Base-by-base conservation (phyloP, 1,284 basidiomycete genomes). In the Polyporus tsugae region DNA sequence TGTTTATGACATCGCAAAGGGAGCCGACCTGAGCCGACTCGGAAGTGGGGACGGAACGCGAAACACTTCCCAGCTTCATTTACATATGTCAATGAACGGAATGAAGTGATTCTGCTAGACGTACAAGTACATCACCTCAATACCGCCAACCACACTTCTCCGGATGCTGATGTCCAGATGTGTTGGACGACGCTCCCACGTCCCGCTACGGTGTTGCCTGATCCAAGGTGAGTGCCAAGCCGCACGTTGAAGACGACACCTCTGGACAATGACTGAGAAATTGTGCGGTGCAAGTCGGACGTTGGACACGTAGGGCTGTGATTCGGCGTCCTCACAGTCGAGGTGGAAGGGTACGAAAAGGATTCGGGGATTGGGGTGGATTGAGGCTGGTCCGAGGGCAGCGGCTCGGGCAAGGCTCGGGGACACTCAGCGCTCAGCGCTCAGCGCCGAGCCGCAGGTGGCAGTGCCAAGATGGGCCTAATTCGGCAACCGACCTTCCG, bases 81-180 rank as follows among this genome's bases (percentile, higher is more conserved):
- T 55, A n/a, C n/a, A n/a, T 55, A 55, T 55, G 13, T 55, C 33
- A 55, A 55, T 55, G 17, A 55, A 55, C 29, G 52, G 52, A 29
- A 35, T 11, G 52, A 55, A 25, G 52, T 19, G 15, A 52, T 29
- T 25, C 13, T 25, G 22, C 22, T 13, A 25, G 46, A 55, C 33
- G 52, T 33, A 55, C 52, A 19, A 19, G 6, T 6, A 10, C 52
- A 33, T 19, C 29, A 55, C 11, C 52, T 9, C 29, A 15, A 5
- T 25, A 29, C n/a, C 29, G 29, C 29, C 13, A 6, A 15, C 22
- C 49, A 13, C 52, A 53, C 25, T 29, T 53, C 46, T 49, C 46
- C 46, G 2, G 29, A 53, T 33, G 52, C 52, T 53, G 29, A 17
- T 33, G 52, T n/a, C 25, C 29, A 53, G 29, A 53, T 49, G 1